Base-by-base conservation (phyloP, 2,329 filamentous ascomycete genomes). In the Fusarium armeniacum region DNA sequence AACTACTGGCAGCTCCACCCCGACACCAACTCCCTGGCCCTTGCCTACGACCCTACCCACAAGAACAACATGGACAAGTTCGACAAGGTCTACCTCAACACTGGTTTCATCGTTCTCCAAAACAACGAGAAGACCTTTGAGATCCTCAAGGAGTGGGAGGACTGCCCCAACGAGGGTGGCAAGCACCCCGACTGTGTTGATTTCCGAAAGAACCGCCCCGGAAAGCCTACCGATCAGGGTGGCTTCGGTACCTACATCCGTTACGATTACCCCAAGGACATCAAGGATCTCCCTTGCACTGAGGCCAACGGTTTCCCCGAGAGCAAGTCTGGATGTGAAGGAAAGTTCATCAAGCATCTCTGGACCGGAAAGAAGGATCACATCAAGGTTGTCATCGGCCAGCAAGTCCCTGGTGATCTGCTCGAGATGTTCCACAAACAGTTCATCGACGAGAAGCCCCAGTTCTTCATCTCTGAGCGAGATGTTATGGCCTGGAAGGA, bases 21-120 rank as follows among this genome's bases (percentile, higher is more conserved):
- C 36, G 72, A 77, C 20, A 78, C 73, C 61, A 81, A 81, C 76
- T 81, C 82, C 18, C 76, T 83, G 46, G 80, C 81, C 49, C 77
- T 83, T 44, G 81, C 82, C 26, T 68, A 78, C 36, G 82, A 83
- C 33, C 82, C 82, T 6, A 71, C 76, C 28, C 61, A 66, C 35
- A 74, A 79, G 36, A 72, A 73, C 72, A 83, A 83, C 75, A 74
- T 77, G 60, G 82, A 83, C 71, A 74, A 77, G 67, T 79, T 77
- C 26, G 78, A 77, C 62, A 80, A 78, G 57, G 70, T 78, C 69
- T 83, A 81, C 79, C 79, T 82, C 71, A 86, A 86, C 77, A 85
- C 84, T 2, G 84, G 84, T 20, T 86, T 86, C 78, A 85, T 86
- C 74, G 76, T 86, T 40, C 81, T 84, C 5, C 84, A 86, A 76